Percentiles rank a stretch among this genome's conserved stretches.
These are phyloP conservation scores for Suillus luteus DNA, from an alignment of 768 basidiomycete species.

Conservation along the genomic window DNA sequence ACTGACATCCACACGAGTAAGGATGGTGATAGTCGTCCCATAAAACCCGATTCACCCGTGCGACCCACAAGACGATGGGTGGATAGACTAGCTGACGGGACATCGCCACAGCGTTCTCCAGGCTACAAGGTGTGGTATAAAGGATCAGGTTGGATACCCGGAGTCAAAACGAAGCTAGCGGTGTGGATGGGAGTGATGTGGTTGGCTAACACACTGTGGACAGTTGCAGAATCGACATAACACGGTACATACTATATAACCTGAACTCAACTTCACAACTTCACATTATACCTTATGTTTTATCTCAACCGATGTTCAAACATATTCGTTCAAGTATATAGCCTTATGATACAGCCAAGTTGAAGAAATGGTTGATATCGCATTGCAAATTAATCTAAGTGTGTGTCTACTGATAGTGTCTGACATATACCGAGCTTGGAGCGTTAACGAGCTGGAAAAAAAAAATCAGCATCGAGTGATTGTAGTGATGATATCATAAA, in stretches of 20 bases:
- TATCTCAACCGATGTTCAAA: too few relatives aligned
- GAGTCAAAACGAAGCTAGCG: conserved; percentile 44
- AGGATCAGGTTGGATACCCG: conserved; percentile 36
- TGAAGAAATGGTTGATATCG: too few relatives aligned
- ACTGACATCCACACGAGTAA: conserved; percentile 5
- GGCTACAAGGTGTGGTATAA: conserved; percentile 35
- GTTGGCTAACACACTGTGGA: conserved; percentile 66
- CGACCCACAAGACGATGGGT: conserved; percentile 49
- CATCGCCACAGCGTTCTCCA: conserved; percentile 22
- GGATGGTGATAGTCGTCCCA: conserved; percentile 33
- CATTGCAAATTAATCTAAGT: neutral
- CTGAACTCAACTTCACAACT: neutral
- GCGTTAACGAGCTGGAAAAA: conserved; percentile 11
- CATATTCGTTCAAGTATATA: too few relatives aligned
- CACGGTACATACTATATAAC: conserved; percentile 4
- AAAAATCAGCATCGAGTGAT: conserved; percentile 20
- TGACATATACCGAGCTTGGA: neutral
- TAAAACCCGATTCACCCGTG: conserved; percentile 42
- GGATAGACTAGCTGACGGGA: conserved; percentile 47
- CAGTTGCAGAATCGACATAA: conserved; percentile 28
- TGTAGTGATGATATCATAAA: neutral
- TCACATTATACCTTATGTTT: too few relatives aligned
- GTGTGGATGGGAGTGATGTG: conserved; percentile 55
- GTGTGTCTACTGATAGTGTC: neutral
- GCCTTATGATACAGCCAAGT: too few relatives aligned